These are phyloP conservation scores for Didymella arachidicola DNA, from an alignment of 2,329 filamentous ascomycete species.

Conservation along the genomic window DNA sequence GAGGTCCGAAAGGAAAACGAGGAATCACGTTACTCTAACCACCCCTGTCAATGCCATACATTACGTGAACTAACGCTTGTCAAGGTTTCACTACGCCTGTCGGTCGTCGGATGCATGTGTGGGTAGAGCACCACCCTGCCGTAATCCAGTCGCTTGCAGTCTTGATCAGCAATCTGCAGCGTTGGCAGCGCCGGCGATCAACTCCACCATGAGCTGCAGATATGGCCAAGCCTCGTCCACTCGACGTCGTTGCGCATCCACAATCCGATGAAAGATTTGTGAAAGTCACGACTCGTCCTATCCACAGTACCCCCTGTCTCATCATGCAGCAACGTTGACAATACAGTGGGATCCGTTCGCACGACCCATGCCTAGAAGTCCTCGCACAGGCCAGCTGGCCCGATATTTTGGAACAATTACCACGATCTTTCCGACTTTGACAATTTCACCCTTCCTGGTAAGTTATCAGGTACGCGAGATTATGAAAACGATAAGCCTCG, in stretches of 20 bases:
- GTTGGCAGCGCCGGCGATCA: conserved; percentile 19
- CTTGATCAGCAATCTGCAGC: conserved; percentile 22
- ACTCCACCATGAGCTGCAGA: conserved; percentile 18
- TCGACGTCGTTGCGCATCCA: conserved; percentile 17
- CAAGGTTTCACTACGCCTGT: conserved; percentile 18
- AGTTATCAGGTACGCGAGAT: conserved; percentile 9
- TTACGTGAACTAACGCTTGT: conserved; percentile 20
- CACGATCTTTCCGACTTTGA: conserved; percentile 16
- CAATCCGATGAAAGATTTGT: conserved; percentile 18
- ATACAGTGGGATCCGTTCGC: conserved; percentile 18
- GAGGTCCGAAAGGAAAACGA: conserved; percentile 8
- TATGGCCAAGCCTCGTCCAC: conserved; percentile 16
- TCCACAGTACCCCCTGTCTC: conserved; percentile 11
- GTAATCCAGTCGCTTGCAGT: conserved; percentile 14
- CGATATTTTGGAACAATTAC: conserved; percentile 21
- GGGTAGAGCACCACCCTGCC: conserved; percentile 17
- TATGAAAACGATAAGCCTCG: conserved; percentile 4
- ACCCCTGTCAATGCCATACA: conserved; percentile 11
- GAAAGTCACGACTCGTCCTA: conserved; percentile 17
- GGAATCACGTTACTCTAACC: conserved; percentile 18
- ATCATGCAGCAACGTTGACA: conserved; percentile 22
- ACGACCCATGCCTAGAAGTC: conserved; percentile 5
- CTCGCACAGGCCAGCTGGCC: conserved; percentile 21
- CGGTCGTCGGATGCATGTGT: conserved; percentile 12
- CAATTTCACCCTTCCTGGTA: conserved; percentile 17